Base-by-base conservation (phyloP, 225 moss, liverwort and hornwort genomes). In the Sphagnum tenellum region DNA sequence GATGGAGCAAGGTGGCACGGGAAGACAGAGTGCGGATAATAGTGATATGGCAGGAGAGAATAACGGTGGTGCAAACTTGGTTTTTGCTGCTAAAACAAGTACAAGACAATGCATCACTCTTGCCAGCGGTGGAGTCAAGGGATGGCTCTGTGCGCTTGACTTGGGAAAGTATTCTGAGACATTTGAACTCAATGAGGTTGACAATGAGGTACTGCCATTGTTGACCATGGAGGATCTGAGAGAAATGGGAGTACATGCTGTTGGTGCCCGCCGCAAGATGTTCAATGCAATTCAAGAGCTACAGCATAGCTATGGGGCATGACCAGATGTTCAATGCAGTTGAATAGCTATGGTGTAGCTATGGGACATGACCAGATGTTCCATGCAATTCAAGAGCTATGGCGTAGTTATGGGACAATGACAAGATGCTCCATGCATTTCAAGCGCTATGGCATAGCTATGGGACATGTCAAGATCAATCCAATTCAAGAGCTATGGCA, bases 161-260 rank as follows among this genome's bases (percentile, higher is more conserved):
- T 69, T 98, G 8, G 88, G 83, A 53, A 92, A 92, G 60, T 92
- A 92, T 57, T 75, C 81, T 7, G 88, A 90, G 51, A 60, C 85
- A 8, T 98, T 98, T 56, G 86, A 88, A 11, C 75, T 79, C 66
- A 88, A 98, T 67, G 96, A 98, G 79, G 96, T 98, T 53, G 96
- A 98, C 9, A 87, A 75, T 56, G 88, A 92, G 53, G 96, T 92
- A 48, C 67, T 98, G 29, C 92, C 90, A 3, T 64, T 90, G 50
- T 72, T 98, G 56, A 98, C 96, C n/a, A 83, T 98, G 75, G 92
- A 92, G 29, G 96, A 98, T 74, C 76, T 98, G 4, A 85, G 89
- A 61, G 96, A 98, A 67, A 98, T 98, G 85, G 92, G 96, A 56
- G 73, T 98, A 45, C 78, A 78, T 5, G 90, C 92, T 64, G 88